Percentiles rank a stretch among this genome's conserved stretches.
These are phyloP conservation scores for Aspergillus diversus DNA, from an alignment of 495 filamentous ascomycete genomes.

Conservation along the genomic window DNA sequence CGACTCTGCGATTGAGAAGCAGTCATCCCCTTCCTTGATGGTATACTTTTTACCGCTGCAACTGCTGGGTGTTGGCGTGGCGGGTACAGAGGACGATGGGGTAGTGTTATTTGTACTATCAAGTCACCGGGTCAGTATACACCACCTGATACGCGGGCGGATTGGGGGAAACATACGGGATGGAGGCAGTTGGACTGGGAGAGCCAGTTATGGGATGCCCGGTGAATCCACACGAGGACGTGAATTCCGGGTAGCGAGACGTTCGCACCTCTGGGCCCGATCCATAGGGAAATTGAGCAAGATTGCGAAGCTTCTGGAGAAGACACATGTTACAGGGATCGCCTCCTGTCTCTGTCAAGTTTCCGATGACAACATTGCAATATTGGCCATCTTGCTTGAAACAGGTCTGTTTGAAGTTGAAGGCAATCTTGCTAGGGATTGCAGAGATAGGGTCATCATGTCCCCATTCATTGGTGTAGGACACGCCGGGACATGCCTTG, in stretches of 20 bases:
- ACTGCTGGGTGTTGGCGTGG: neutral
- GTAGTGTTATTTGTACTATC: neutral
- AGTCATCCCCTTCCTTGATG: slow-evolving; percentile 7
- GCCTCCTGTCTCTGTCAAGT: slow-evolving; percentile 8
- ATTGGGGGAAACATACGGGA: neutral
- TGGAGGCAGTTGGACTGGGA: neutral
- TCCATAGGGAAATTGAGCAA: slow-evolving; percentile 12
- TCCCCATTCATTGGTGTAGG: slow-evolving; percentile 10
- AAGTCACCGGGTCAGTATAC: neutral
- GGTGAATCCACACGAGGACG: slow-evolving; percentile 11
- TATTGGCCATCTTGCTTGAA: slow-evolving; percentile 3
- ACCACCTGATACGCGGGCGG: too few species aligned
- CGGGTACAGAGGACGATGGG: neutral
- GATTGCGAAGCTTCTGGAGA: slow-evolving; percentile 7
- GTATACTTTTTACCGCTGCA: slow-evolving; percentile 9
- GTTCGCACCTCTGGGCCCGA: slow-evolving; percentile 7
- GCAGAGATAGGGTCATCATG: slow-evolving; percentile 4
- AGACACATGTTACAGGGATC: slow-evolving; percentile 7
- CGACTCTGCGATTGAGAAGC: slow-evolving; percentile 4
- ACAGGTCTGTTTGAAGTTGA: slow-evolving; percentile 10
- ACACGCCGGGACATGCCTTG: slow-evolving; percentile 1
- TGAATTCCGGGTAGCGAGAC: slow-evolving; percentile 6
- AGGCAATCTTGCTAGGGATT: slow-evolving; percentile 1
- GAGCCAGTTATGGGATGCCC: slow-evolving; percentile 3
- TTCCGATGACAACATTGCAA: slow-evolving; percentile 9